phyloP scores from a whole-genome alignment of 495 filamentous ascomycete species.

The Alectoria sarmentosa region DNA sequence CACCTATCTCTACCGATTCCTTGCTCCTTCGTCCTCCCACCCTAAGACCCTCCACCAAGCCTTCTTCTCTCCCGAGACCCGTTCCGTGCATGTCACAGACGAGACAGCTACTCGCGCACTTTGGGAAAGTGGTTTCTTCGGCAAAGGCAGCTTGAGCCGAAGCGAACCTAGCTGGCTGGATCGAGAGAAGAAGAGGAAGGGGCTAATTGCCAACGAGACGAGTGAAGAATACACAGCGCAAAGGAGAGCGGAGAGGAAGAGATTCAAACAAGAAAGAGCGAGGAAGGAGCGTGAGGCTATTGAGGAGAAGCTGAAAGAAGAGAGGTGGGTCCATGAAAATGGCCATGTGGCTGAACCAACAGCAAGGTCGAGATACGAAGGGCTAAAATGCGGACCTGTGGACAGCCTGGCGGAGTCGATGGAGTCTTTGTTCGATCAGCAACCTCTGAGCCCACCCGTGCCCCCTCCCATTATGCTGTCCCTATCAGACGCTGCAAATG shows the following conservation, averaged over 20 bases:
- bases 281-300: conserved; percentile 72
- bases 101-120: conserved; percentile 63
- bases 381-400: conserved; percentile 9
- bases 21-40: conserved; percentile 61
- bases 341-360: neutral
- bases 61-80: conserved; percentile 68
- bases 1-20: conserved; percentile 63
- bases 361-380: conserved; percentile 9
- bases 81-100: conserved; percentile 80
- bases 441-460: conserved; percentile 1
- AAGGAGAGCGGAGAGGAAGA: conserved; percentile 69
- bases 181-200: conserved; percentile 65
- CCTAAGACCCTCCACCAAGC: conserved; percentile 58
- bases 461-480: conserved; percentile 1
- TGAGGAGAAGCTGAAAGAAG: conserved; percentile 58
- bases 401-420: conserved; percentile 12
- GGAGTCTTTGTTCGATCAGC: conserved; percentile 7
- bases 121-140: conserved; percentile 95
- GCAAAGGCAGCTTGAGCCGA: conserved; percentile 84
- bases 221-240: conserved; percentile 73
- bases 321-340: conserved; percentile 27
- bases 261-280: conserved; percentile 87
- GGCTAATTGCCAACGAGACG: conserved; percentile 52
- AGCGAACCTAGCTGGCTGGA: conserved; percentile 92
- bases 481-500: neutral